These are phyloP conservation scores for Kalmanozyma brasiliensis DNA, from an alignment of 1,284 basidiomycete genomes.

Conservation along the genomic window DNA sequence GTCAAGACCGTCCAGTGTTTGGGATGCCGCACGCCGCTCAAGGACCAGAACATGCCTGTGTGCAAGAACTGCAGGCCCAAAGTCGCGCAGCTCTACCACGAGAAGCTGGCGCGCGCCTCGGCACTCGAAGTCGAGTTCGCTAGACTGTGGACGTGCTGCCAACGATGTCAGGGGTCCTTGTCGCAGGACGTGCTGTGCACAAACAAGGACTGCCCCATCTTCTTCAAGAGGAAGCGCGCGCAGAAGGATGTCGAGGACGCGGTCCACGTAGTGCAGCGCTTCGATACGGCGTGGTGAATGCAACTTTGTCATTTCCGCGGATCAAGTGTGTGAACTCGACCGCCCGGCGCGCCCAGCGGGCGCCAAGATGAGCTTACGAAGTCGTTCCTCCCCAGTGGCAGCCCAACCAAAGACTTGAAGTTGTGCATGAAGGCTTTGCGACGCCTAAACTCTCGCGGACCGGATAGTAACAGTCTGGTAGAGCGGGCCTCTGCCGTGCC, in stretches of 20 bases:
- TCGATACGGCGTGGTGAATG: constrained; percentile 56
- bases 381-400: too few relatives aligned
- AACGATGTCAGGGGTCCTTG: constrained; percentile 65
- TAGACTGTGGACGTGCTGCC: constrained; percentile 67
- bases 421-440: too few relatives aligned
- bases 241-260: constrained; percentile 64
- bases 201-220: constrained; percentile 97
- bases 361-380: too few relatives aligned
- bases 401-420: too few relatives aligned
- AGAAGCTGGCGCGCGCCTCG: constrained; percentile 57
- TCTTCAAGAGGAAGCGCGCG: constrained; percentile 80
- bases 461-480: too few relatives aligned
- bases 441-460: too few relatives aligned
- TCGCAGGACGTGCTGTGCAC: constrained; percentile 91
- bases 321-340: too few relatives aligned
- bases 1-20: constrained; percentile 66
- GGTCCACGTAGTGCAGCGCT: constrained; percentile 53
- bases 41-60: constrained; percentile 59
- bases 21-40: constrained; percentile 65
- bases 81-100: constrained; percentile 64
- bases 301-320: too few relatives aligned
- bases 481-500: too few relatives aligned
- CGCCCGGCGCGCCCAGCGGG: too few relatives aligned
- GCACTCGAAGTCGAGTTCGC: constrained; percentile 65
- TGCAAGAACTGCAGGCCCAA: constrained; percentile 63